Conservation (phyloP, 2,329 filamentous ascomycete genomes). For the Fusarium devonianum region DNA sequence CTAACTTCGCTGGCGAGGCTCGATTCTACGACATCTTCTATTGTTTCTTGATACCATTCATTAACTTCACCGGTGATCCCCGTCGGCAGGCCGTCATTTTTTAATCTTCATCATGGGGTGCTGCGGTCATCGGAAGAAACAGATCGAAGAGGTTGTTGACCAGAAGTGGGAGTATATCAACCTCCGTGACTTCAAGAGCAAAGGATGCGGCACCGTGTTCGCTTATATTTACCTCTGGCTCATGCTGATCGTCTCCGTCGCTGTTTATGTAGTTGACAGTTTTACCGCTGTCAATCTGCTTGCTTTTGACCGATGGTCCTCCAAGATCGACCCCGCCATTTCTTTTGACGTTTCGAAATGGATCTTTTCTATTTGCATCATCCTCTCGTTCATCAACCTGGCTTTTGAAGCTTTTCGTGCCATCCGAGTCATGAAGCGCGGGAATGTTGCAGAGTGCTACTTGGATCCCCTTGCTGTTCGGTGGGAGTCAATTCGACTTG, state of each 20-base stretch:
- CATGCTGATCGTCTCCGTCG: slow-evolving; percentile 77
- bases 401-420: slow-evolving; percentile 82
- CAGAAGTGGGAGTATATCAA: slow-evolving; percentile 94
- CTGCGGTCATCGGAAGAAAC: slow-evolving; percentile 66
- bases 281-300: slow-evolving; percentile 94
- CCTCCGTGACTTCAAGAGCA: slow-evolving; percentile 80
- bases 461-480: slow-evolving; percentile 86
- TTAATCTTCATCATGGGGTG: slow-evolving; percentile 64
- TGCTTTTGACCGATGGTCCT: slow-evolving; percentile 88
- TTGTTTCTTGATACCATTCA: slow-evolving; percentile 15
- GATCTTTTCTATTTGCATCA: slow-evolving; percentile 94
- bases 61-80: slow-evolving; percentile 3
- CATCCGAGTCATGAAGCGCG: slow-evolving; percentile 79
- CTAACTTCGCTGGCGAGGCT: slow-evolving; percentile 60
- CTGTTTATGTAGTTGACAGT: slow-evolving; percentile 88
- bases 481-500: slow-evolving; percentile 81
- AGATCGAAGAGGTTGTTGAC: slow-evolving; percentile 74
- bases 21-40: slow-evolving; percentile 46
- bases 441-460: slow-evolving; percentile 90
- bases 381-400: slow-evolving; percentile 85
- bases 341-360: slow-evolving; percentile 83
- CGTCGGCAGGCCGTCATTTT: slow-evolving; percentile 18
- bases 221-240: slow-evolving; percentile 89
- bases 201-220: slow-evolving; percentile 76
- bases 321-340: slow-evolving; percentile 79